Base-by-base conservation (phyloP, 2,329 filamentous ascomycete species). In the Hypoxylon sp. region DNA sequence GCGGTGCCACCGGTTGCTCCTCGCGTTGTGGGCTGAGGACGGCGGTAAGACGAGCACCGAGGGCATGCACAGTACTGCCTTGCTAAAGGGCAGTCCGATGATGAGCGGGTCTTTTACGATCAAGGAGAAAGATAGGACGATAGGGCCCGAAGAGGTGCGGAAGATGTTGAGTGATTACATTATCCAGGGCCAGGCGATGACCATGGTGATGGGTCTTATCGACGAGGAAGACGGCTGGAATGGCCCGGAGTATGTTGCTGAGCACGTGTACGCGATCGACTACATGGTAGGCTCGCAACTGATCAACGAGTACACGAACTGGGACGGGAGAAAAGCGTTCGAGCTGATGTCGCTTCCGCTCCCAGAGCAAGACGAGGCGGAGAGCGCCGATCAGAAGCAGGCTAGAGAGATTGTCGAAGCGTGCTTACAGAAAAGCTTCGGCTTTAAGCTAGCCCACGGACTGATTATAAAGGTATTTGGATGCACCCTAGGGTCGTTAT, bases 381-480 rank as follows among this genome's bases (percentile, higher is more conserved):
- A 85, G 72, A 83, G 64, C 13, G 75, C 73, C 1, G 82, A 85
- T 43, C 86, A 89, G 74, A 77, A 70, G 21, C 69, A 79, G 45
- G 86, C 86, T 0, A 79, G 84, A 32, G 76, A 81, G 66, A 84
- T 88, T 55, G 84, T 89, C 0, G 83, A 87, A 73, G 79, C 72
- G 0, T 85, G 83, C 63, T 74, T 88, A n/a, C 73, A 69, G 13
- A 79, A 75, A 63, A 86, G 85, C 67, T 88, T 86, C 73, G 82
- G 81, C 1, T 84, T 88, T 74, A 88, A 88, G 75, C 75, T 89
- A 6, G 84, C 85, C 0, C 85, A 87, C 68, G 86, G 86, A 0
- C 70, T 87, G 23, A 87, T 87, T 23, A 50, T 87, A 7, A 79
- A 81, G 36, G 81, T 87, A 0, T 75, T 82, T 25, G 82, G 83